These are phyloP conservation scores for Stenogyne calaminthoides DNA, from an alignment of 305 asterid genomes.

Conservation along the genomic window DNA sequence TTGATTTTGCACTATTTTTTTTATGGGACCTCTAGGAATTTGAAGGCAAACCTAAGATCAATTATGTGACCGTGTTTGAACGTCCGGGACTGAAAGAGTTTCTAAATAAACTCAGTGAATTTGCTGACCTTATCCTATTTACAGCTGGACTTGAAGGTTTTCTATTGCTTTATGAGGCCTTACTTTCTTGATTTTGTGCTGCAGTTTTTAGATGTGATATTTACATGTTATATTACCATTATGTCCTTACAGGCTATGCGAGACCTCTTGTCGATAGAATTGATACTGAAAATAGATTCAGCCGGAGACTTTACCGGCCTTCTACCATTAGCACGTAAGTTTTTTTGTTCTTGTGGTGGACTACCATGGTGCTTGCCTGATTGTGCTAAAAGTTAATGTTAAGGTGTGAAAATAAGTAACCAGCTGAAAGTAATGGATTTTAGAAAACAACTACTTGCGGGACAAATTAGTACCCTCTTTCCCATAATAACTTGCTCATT, in stretches of 20 bases:
- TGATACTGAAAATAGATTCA: conserved; percentile 66
- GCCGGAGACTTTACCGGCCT: conserved; percentile 80
- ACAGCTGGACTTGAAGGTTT: conserved; percentile 94
- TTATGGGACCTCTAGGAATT: conserved; percentile 57
- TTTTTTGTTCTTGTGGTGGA: conserved; percentile 27
- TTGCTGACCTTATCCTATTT: conserved; percentile 84
- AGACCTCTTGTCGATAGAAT: conserved; percentile 92
- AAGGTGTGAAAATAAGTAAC: conserved; percentile 8
- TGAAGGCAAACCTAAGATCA: conserved; percentile 85
- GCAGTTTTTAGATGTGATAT: conserved; percentile 5
- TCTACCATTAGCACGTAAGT: conserved; percentile 90
- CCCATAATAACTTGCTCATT: too few species aligned
- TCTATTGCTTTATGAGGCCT: conserved; percentile 20
- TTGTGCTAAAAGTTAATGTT: conserved; percentile 21
- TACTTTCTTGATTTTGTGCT: conserved; percentile 15
- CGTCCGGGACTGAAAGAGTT: conserved; percentile 83
- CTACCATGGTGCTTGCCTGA: conserved; percentile 13
- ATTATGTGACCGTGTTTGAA: conserved; percentile 91
- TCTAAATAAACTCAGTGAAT: conserved; percentile 76
- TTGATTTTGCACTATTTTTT: conserved; percentile 24
- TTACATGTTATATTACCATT: conserved; percentile 18
- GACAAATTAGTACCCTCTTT: too few species aligned
- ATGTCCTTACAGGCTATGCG: conserved; percentile 65
- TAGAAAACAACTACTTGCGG: not conserved
- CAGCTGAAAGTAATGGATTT: not conserved